phyloP scores from a whole-genome alignment of 2,329 filamentous ascomycete genomes.

The Colletotrichum plurivorum region DNA sequence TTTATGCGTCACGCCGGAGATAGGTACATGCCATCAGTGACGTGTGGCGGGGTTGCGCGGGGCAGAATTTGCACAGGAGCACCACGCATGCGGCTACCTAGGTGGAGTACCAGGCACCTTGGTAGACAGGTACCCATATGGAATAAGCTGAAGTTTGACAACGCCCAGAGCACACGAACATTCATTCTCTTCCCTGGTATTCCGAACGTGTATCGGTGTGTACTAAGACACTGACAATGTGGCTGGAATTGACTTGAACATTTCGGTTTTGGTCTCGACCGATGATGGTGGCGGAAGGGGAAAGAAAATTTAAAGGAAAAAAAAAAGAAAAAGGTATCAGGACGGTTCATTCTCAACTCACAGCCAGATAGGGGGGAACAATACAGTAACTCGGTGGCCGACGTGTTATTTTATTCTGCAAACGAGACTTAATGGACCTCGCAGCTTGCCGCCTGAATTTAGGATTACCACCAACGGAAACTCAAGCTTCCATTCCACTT shows the following conservation, averaged over 20 bases:
- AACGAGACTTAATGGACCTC: not conserved
- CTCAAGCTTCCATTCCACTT: not conserved
- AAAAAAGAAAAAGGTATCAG: too few relatives aligned
- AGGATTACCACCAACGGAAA: slow-evolving; percentile 12
- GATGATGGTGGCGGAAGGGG: too few relatives aligned
- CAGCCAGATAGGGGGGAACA: not conserved
- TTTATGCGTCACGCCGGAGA: slow-evolving; percentile 37
- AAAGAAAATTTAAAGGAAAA: too few relatives aligned
- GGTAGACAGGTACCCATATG: too few relatives aligned
- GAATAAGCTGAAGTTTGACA: too few relatives aligned
- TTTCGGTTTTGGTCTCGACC: too few relatives aligned
- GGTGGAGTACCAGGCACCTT: not conserved
- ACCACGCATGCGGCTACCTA: not conserved
- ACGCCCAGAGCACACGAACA: not conserved
- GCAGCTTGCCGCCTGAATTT: slow-evolving; percentile 6
- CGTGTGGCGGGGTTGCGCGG: slow-evolving; percentile 41
- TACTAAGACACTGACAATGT: too few relatives aligned
- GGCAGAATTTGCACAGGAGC: slow-evolving; percentile 24
- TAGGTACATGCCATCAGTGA: slow-evolving; percentile 27
- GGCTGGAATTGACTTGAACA: too few relatives aligned
- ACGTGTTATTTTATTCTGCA: slow-evolving; percentile 6
- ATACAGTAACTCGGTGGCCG: not conserved
- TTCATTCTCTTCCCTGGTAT: too few relatives aligned
- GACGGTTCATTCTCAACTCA: not conserved
- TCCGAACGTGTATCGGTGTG: too few relatives aligned